phyloP scores from a whole-genome alignment of 257 asterid species.

The Craterostigma plantagineum region DNA sequence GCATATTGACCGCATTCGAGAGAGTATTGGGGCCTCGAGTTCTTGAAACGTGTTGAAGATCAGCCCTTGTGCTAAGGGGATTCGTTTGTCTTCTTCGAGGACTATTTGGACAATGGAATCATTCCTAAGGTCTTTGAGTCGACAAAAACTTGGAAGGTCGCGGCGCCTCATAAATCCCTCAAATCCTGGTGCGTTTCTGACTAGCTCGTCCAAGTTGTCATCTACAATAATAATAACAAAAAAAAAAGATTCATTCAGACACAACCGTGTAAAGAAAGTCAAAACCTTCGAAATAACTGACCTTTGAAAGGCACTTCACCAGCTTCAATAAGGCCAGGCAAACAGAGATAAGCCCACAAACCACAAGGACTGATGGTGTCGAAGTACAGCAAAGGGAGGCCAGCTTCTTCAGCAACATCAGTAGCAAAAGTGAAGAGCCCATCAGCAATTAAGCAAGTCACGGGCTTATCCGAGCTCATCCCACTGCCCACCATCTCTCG shows the following conservation, averaged over 20 bases:
- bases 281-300: not conserved
- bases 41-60: conserved; percentile 6
- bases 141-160: conserved; percentile 1
- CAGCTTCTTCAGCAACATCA: not conserved
- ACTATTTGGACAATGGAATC: not conserved
- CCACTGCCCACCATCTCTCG: not conserved
- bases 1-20: not conserved
- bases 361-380: not conserved
- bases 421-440: not conserved
- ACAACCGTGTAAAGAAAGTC: not conserved
- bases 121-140: not conserved
- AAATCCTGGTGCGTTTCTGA: not conserved
- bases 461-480: not conserved
- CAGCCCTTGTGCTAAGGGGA: not conserved
- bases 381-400: conserved; percentile 1
- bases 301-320: conserved; percentile 5
- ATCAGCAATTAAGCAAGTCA: not conserved
- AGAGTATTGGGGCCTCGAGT: not conserved
- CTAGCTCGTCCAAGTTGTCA: not conserved
- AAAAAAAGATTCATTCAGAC: not conserved
- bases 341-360: conserved; percentile 1
- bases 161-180: conserved; percentile 5
- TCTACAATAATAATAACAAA: not conserved
- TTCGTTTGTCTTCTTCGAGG: not conserved
- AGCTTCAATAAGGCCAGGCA: conserved; percentile 1